Conservation (phyloP, 2,329 filamentous ascomycete species). For the Cordyceps cateniannulata region DNA sequence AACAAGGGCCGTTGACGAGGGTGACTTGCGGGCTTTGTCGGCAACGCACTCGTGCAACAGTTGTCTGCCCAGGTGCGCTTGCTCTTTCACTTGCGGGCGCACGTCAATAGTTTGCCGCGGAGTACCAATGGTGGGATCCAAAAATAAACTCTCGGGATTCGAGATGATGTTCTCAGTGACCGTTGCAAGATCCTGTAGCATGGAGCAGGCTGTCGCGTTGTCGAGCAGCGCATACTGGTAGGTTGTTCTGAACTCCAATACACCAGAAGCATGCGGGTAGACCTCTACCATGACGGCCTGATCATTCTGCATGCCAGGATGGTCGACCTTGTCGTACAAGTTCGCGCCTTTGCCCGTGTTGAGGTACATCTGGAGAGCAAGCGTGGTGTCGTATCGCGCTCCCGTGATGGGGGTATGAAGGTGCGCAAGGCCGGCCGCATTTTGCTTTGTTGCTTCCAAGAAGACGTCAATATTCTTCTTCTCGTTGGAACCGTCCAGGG, state of each 20-base stretch:
- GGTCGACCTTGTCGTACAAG: background rate
- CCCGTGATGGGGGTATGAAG: background rate
- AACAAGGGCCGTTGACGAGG: background rate
- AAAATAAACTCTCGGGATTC: background rate
- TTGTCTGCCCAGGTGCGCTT: background rate
- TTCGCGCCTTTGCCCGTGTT: background rate
- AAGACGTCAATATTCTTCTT: constrained; percentile 1
- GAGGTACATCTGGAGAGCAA: constrained; percentile 3
- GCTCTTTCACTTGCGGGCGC: background rate
- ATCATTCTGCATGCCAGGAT: constrained; percentile 2
- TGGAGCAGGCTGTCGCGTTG: background rate
- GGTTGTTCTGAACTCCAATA: background rate
- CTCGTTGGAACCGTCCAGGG: background rate
- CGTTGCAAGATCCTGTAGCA: background rate
- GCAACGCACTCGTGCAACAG: background rate
- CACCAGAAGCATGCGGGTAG: background rate
- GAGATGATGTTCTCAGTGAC: background rate
- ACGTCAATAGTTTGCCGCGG: background rate
- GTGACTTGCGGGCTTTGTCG: background rate
- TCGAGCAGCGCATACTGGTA: constrained; percentile 3
- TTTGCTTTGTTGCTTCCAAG: background rate
- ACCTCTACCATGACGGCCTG: constrained; percentile 2
- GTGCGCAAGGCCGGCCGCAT: background rate
- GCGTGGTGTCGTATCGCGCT: background rate
- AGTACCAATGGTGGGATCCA: background rate